Percentiles rank a stretch among this genome's conserved stretches.
Evolutionary conservation across 306 rosid genomes (phyloP).

Genomic region (Dalbergia oliveri): DNA sequence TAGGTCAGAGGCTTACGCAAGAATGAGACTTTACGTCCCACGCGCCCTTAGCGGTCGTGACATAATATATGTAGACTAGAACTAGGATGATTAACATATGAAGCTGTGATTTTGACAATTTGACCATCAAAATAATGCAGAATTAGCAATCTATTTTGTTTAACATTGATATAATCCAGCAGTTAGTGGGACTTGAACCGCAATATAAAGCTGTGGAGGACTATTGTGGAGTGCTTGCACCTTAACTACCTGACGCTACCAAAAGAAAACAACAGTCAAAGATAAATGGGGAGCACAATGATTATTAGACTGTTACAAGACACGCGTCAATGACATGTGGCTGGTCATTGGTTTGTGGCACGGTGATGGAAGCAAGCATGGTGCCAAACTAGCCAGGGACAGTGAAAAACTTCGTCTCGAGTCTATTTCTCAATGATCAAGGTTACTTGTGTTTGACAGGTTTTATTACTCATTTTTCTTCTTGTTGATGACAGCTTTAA

Average conservation of each 20-base stretch:
- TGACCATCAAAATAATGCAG: neutral
- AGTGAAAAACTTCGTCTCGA: too few relatives aligned
- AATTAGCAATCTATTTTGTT: neutral
- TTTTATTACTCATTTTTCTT: conserved; percentile 17
- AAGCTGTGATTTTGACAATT: neutral
- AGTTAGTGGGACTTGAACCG: conserved; percentile 9
- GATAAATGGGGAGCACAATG: neutral
- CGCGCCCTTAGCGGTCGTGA: too few relatives aligned
- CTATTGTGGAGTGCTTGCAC: neutral
- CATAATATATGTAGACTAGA: too few relatives aligned
- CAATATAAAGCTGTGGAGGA: neutral
- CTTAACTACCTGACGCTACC: neutral
- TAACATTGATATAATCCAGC: neutral
- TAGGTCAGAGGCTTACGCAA: too few relatives aligned
- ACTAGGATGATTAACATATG: too few relatives aligned
- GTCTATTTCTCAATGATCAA: neutral
- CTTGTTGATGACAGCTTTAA: neutral
- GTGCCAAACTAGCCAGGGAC: neutral
- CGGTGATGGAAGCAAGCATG: neutral
- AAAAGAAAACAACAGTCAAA: too few relatives aligned
- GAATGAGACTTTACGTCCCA: too few relatives aligned
- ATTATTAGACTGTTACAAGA: neutral
- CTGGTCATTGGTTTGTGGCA: neutral
- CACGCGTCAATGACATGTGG: neutral
- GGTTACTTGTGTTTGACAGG: neutral